phyloP scores from a whole-genome alignment of 371 early-diverging fungal species.

The Cladochytrium tenue region DNA sequence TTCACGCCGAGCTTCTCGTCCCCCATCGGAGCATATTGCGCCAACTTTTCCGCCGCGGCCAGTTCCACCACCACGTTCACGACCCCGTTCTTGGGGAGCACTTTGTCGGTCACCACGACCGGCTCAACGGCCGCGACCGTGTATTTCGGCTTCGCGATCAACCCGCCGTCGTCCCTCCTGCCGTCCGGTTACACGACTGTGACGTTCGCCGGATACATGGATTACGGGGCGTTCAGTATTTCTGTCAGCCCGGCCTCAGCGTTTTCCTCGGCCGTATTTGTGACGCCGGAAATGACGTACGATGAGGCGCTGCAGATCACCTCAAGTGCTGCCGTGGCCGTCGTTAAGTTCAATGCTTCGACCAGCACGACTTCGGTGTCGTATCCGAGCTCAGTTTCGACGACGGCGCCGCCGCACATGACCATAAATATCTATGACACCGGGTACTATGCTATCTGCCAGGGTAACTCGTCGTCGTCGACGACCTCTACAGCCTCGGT shows the following conservation, averaged over 20 bases:
- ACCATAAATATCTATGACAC: conserved; percentile 3
- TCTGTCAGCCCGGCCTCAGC: conserved; percentile 15
- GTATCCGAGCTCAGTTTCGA: conserved; percentile 8
- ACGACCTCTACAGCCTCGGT: neutral
- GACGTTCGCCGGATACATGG: conserved; percentile 23
- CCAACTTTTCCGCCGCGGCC: conserved; percentile 11
- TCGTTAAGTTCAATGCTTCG: conserved; percentile 4
- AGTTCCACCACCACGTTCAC: neutral
- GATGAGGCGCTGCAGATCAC: conserved; percentile 6
- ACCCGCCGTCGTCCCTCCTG: conserved; percentile 11
- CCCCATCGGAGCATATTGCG: conserved; percentile 22
- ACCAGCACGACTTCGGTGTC: conserved; percentile 8
- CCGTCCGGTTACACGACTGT: conserved; percentile 13
- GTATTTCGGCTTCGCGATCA: conserved; percentile 17
- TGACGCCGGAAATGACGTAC: conserved; percentile 23
- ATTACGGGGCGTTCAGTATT: conserved; percentile 23
- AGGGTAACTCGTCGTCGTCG: neutral
- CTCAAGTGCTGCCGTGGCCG: conserved; percentile 8
- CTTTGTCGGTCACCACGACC: conserved; percentile 5
- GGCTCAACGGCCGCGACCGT: conserved; percentile 13
- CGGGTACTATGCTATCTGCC: neutral
- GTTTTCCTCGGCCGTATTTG: conserved; percentile 6
- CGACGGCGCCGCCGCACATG: conserved; percentile 19
- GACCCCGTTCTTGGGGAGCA: conserved; percentile 2
- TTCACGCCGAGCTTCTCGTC: conserved; percentile 3